phyloP scores from a whole-genome alignment of 768 basidiomycete genomes.

The Atractiella rhizophila region DNA sequence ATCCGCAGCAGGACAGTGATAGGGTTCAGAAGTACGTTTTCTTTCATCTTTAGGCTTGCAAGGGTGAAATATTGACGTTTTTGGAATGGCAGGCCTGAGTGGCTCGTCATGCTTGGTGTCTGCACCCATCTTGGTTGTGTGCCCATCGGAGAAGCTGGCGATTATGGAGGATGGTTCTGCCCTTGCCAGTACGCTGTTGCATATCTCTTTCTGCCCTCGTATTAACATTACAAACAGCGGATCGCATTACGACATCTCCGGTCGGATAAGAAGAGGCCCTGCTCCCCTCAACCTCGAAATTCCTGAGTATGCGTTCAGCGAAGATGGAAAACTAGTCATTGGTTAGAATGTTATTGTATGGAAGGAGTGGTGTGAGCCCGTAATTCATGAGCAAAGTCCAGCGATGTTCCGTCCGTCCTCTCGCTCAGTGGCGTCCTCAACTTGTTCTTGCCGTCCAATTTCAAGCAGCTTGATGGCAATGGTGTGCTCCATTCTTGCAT shows the following conservation, averaged over 20 bases:
- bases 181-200: neutral
- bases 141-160: conserved; percentile 50
- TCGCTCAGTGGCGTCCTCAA: too few species aligned
- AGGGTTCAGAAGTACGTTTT: conserved; percentile 58
- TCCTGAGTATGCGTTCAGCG: conserved; percentile 9
- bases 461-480: too few species aligned
- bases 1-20: conserved; percentile 67
- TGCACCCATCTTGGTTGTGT: conserved; percentile 98
- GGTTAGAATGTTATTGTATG: conserved; percentile 16
- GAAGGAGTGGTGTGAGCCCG: too few species aligned
- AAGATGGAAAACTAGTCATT: conserved; percentile 10
- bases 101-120: conserved; percentile 33
- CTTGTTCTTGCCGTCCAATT: too few species aligned
- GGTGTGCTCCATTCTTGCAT: too few species aligned
- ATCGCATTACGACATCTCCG: conserved; percentile 96
- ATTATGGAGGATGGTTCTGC: conserved; percentile 76
- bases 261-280: conserved; percentile 83
- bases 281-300: conserved; percentile 96
- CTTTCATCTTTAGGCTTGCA: neutral
- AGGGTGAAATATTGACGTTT: neutral
- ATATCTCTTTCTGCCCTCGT: conserved; percentile 26
- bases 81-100: conserved; percentile 1
- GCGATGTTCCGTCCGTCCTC: too few species aligned
- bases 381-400: too few species aligned
- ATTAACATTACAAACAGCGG: conserved; percentile 85